Evolutionary conservation across 2,329 filamentous ascomycete species (phyloP), one percentile per base, ranked within the genome.

Genomic region (Pyrenochaeta sp.): DNA sequence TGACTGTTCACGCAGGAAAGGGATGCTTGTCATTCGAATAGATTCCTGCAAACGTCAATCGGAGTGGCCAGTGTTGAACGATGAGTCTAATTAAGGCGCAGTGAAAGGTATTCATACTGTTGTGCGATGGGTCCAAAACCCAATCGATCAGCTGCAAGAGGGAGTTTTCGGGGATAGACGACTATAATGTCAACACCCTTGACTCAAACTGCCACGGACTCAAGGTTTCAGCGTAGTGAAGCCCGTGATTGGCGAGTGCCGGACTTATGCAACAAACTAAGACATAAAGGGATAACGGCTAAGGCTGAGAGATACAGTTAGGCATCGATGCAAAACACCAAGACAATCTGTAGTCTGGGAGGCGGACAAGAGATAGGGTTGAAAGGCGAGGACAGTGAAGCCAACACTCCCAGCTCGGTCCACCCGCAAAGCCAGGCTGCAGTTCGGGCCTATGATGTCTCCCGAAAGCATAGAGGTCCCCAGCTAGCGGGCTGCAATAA

Each of bases 361-460:
- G 51, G 36, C 42, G 44, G 23, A 6, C 14, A 36, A 32, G 21
- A 46, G 45, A 54, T 58, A 33, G 43, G 46, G 43, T 49, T 54
- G 42, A 45, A 53, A 52, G 45, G 43, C 45, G 21, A 37, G 54
- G 49, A 45, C 4, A 40, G 31, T 31, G 20, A 11, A 15, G n/a
- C 32, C 33, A 23, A 29, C 4, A 39, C 17, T 42, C 40, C 49
- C 56, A 65, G 63, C 57, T 72, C 70, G 70, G 68, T 57, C 51
- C 42, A 67, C 47, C 70, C 70, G 70, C 66, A 23, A 45, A 57
- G 54, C 60, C 52, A 54, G 61, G 48, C 46, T 43, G 43, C 48
- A 23, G 45, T 23, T 51, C 49, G 47, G 47, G 48, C 54, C 56
- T 63, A 71, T 73, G 67, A 68, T 56, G 61, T 66, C 49, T 45